Evolutionary conservation across 495 filamentous ascomycete genomes (phyloP).

Genomic region (Gamarada debralockiae): DNA sequence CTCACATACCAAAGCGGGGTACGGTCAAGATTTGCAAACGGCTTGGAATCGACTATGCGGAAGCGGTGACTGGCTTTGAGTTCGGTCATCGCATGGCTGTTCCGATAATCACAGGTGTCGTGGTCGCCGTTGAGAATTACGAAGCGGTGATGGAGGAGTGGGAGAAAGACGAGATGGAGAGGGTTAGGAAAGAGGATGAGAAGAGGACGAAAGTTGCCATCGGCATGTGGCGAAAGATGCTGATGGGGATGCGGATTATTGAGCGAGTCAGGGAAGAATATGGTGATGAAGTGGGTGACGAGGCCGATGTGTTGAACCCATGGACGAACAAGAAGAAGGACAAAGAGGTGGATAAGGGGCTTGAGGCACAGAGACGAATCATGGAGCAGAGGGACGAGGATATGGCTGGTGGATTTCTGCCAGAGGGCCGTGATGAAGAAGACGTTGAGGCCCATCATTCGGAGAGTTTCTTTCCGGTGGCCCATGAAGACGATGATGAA

Average conservation of each 20-base stretch:
- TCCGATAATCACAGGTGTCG: constrained; percentile 85
- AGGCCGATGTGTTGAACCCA: constrained; percentile 36
- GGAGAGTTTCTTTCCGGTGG: constrained; percentile 22
- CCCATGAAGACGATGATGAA: constrained; percentile 23
- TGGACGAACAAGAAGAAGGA: constrained; percentile 25
- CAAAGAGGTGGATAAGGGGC: constrained; percentile 14
- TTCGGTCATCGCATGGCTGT: constrained; percentile 92
- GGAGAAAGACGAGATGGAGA: constrained; percentile 75
- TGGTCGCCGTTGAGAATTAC: constrained; percentile 77
- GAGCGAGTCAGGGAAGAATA: constrained; percentile 78
- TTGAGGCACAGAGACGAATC: constrained; percentile 14
- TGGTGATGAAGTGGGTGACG: constrained; percentile 45
- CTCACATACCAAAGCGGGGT: constrained; percentile 77
- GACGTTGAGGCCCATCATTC: constrained; percentile 9
- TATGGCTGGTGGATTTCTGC: constrained; percentile 51
- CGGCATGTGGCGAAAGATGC: constrained; percentile 78
- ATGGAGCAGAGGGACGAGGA: constrained; percentile 36
- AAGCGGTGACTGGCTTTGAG: constrained; percentile 95
- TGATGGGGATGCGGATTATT: constrained; percentile 79
- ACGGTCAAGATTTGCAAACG: constrained; percentile 76
- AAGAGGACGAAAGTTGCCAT: constrained; percentile 75
- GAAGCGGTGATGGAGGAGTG: constrained; percentile 75
- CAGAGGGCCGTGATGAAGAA: constrained; percentile 37
- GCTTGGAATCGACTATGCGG: constrained; percentile 83
- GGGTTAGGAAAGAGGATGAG: constrained; percentile 70